phyloP scores from a whole-genome alignment of 2,329 filamentous ascomycete genomes.

The Falciphora oryzae region DNA sequence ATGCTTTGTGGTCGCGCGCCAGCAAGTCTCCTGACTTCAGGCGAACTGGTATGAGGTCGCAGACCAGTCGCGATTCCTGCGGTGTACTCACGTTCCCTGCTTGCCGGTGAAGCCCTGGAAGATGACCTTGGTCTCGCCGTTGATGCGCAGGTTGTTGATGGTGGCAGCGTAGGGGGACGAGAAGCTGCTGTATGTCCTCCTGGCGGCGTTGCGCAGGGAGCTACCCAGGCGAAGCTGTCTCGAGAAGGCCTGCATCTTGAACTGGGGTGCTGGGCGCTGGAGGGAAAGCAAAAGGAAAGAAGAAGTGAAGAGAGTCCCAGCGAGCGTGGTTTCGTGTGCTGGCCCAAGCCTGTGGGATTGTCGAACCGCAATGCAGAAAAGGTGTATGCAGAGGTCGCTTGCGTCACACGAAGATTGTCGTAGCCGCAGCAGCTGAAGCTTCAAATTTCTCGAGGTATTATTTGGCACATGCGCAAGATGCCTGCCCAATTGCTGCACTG shows the following conservation, averaged over 20 bases:
- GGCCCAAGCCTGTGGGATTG: background rate
- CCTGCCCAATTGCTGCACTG: background rate
- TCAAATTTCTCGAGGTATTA: constrained; percentile 13
- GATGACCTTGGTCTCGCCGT: constrained; percentile 85
- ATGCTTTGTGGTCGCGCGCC: background rate
- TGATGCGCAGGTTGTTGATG: constrained; percentile 85
- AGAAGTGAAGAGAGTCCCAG: constrained; percentile 9
- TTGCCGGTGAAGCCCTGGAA: constrained; percentile 97
- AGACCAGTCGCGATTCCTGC: background rate
- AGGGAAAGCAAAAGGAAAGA: constrained; percentile 7
- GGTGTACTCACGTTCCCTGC: constrained; percentile 75
- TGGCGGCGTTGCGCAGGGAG: constrained; percentile 57
- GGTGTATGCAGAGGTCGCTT: constrained; percentile 6
- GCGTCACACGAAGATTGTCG: constrained; percentile 4
- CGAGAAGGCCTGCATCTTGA: constrained; percentile 79
- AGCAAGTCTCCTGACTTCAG: background rate
- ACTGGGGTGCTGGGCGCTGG: background rate
- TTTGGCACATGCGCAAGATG: constrained; percentile 1
- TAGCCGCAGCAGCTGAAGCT: constrained; percentile 8
- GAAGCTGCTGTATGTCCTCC: constrained; percentile 69
- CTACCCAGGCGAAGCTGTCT: constrained; percentile 63
- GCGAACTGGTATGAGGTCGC: background rate
- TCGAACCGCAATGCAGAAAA: background rate
- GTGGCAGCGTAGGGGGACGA: constrained; percentile 66
- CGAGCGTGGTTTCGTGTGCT: background rate